A percentile compares a stretch with the other conserved stretches of the same genome.
Conservation (phyloP, 1,284 basidiomycete species). For the Neolentinus lepideus region DNA sequence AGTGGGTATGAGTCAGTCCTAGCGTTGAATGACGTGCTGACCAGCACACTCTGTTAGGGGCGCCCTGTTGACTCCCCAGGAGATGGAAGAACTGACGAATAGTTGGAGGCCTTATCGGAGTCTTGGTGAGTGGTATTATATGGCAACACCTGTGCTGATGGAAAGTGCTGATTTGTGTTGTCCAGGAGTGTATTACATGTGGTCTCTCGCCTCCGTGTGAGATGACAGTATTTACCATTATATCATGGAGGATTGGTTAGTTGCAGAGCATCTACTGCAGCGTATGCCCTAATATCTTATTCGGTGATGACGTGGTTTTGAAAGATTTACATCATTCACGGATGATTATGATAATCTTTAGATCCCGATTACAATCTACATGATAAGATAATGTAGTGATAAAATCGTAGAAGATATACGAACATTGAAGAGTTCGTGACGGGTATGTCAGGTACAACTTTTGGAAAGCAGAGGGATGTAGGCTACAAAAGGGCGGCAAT, state of each 20-base stretch:
- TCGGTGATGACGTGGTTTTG: no score
- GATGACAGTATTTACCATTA: not conserved
- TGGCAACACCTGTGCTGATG: not conserved
- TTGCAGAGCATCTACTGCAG: no score
- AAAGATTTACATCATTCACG: no score
- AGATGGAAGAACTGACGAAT: slow-evolving; percentile 78
- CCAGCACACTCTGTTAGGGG: slow-evolving; percentile 43
- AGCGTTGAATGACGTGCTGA: not conserved
- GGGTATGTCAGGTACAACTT: not conserved
- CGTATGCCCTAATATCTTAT: no score
- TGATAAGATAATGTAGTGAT: not conserved
- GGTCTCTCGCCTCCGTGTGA: slow-evolving; percentile 41
- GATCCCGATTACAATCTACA: not conserved
- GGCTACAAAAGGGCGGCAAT: not conserved
- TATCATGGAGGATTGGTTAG: no score
- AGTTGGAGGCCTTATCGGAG: slow-evolving; percentile 78
- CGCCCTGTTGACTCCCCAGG: slow-evolving; percentile 68
- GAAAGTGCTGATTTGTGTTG: not conserved
- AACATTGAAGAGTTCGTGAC: not conserved
- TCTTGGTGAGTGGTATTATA: slow-evolving; percentile 41
- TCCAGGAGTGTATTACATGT: slow-evolving; percentile 56
- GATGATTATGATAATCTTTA: not conserved
- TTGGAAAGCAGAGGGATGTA: not conserved
- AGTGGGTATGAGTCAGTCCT: slow-evolving; percentile 40
- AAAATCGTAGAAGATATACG: not conserved